Conservation (phyloP, 495 filamentous ascomycete species). For the Daldinia concentrica region DNA sequence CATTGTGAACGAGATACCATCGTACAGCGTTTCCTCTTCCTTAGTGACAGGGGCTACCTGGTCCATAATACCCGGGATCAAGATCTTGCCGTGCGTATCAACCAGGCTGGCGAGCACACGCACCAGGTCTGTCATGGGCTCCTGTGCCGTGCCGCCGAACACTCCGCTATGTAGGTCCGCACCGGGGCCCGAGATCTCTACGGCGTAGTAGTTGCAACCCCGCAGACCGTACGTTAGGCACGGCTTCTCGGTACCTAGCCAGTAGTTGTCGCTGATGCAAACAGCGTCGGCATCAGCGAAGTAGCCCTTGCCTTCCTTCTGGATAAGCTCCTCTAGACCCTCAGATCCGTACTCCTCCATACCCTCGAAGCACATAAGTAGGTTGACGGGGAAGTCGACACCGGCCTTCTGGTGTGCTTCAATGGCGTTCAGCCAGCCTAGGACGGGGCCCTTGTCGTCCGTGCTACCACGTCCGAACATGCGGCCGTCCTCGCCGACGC, state of each 20-base stretch:
- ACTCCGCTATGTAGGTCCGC: conserved; percentile 96
- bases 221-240: conserved; percentile 98
- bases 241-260: conserved; percentile 97
- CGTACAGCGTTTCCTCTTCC: conserved; percentile 87
- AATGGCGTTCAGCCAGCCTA: conserved; percentile 98
- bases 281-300: conserved; percentile 96
- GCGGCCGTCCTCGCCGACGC: conserved; percentile 85
- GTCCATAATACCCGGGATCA: conserved; percentile 87
- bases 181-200: conserved; percentile 87
- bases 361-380: conserved; percentile 99
- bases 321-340: conserved; percentile 93
- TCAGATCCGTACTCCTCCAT: conserved; percentile 99
- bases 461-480: conserved; percentile 97
- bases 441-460: conserved; percentile 97
- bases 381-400: conserved; percentile 94
- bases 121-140: conserved; percentile 97
- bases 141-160: conserved; percentile 93
- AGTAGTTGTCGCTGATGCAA: conserved; percentile 99
- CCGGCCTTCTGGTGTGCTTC: conserved; percentile 96
- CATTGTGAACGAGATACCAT: conserved; percentile 91
- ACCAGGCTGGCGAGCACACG: conserved; percentile 83
- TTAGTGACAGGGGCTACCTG: conserved; percentile 87
- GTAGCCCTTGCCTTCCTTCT: conserved; percentile 84
- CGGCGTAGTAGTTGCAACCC: conserved; percentile 94
- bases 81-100: conserved; percentile 87